These are phyloP conservation scores for Albizia julibrissin DNA, from an alignment of 306 rosid genomes.

Conservation along the genomic window DNA sequence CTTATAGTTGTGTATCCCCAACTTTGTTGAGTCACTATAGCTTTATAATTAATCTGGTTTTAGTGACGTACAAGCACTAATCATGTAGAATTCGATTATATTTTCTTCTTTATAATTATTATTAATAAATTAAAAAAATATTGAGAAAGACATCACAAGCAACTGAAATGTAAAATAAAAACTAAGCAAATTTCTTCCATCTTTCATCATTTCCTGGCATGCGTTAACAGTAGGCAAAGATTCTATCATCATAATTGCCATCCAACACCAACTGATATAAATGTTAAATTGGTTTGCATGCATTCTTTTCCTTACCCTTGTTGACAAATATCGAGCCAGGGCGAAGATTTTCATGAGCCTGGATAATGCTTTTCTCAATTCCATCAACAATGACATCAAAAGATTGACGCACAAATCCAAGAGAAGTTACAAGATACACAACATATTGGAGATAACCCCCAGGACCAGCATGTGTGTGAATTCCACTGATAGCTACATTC, in stretches of 20 bases:
- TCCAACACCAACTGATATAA: conserved; percentile 9
- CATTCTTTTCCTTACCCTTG: conserved; percentile 56
- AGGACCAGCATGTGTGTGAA: conserved; percentile 97
- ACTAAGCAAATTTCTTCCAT: background rate
- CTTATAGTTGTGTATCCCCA: background rate
- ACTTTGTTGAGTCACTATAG: background rate
- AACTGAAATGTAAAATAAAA: background rate
- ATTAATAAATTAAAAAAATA: background rate
- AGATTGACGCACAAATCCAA: conserved; percentile 91
- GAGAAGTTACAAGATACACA: conserved; percentile 78
- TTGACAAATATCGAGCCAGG: conserved; percentile 76
- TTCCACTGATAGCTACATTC: conserved; percentile 95
- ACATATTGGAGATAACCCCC: conserved; percentile 96
- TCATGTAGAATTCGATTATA: background rate
- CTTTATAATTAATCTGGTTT: background rate
- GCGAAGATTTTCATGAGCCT: conserved; percentile 85
- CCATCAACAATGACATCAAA: conserved; percentile 89
- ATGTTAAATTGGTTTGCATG: conserved; percentile 6
- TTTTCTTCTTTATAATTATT: background rate
- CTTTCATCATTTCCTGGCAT: conserved; percentile 8
- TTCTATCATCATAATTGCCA: background rate
- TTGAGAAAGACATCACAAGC: background rate
- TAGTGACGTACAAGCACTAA: background rate
- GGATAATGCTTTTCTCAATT: conserved; percentile 76
- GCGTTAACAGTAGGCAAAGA: conserved; percentile 22